Evolutionary conservation across 2,329 filamentous ascomycete genomes (phyloP), one percentile per base, ranked within the genome.

Genomic region (Daldinia eschscholtzii): DNA sequence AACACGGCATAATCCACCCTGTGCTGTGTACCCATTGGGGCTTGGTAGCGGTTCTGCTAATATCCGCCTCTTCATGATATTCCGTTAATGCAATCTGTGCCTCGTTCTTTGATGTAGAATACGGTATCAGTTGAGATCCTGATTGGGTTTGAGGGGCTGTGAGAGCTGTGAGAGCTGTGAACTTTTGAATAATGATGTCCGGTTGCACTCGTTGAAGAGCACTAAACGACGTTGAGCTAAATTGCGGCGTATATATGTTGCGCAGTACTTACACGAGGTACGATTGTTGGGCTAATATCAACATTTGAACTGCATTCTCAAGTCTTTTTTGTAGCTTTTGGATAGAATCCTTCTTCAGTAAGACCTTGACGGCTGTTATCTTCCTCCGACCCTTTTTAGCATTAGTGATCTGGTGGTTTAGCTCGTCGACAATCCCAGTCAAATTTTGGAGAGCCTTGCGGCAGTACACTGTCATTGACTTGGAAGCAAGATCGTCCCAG

Each of bases 341-440:
- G 4, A 76, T 52, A n/a, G 61, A 50, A 3, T 74, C 67, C 41
- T 72, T 76, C 57, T 73, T 73, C 13, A 75, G n/a, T 4, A 72
- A 44, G 3, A 74, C 71, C 48, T 70, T 70, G 30, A 62, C 13
- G 0, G 33, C 28, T 13, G 50, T 53, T 44, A 61, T 10, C 50
- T 65, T 57, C 57, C 53, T 60, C 9, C 46, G 42, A 15, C 35
- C 30, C 30, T 58, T 60, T 37, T 50, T 57, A 15, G 44, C 20
- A 15, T 23, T 58, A 10, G 66, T 55, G 13, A 75, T 65, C 5
- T 72, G 67, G 1, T 37, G 6, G 42, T 55, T 53, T 15, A 77
- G 20, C 2, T 77, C 72, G 26, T 70, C 63, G 1, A 72, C 64
- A 13, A 75, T 58, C 0, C 67, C 56, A 2, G 68, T 66, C 2